Percentiles rank a stretch among this genome's conserved stretches.
Conservation (phyloP, 441 rosid genomes). For the Mallotus japonicus region DNA sequence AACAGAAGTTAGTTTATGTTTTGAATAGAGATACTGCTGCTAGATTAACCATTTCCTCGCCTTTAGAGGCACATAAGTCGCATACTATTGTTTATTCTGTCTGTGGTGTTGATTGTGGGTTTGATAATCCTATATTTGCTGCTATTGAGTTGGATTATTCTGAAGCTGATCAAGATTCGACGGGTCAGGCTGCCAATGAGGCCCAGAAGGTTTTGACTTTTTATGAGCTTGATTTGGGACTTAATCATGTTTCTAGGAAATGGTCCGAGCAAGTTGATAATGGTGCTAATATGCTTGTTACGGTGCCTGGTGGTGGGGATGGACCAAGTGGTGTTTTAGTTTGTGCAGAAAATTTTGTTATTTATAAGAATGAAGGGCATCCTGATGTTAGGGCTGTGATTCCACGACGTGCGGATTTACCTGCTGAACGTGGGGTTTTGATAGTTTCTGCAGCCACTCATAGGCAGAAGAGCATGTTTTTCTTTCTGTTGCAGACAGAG, state of each 20-base stretch:
- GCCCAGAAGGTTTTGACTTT: slow-evolving; percentile 95
- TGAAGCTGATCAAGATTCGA: slow-evolving; percentile 89
- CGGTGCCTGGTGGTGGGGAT: slow-evolving; percentile 95
- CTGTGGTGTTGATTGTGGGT: slow-evolving; percentile 94
- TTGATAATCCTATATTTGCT: slow-evolving; percentile 90
- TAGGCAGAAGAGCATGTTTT: slow-evolving; percentile 84
- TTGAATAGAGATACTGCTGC: slow-evolving; percentile 92
- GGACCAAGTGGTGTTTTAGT: slow-evolving; percentile 97
- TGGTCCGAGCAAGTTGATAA: slow-evolving; percentile 95
- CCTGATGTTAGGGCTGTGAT: slow-evolving; percentile 88
- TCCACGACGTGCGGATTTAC: slow-evolving; percentile 89
- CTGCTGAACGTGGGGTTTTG: slow-evolving; percentile 86
- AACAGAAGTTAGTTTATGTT: slow-evolving; percentile 92
- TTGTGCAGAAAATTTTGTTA: slow-evolving; percentile 95
- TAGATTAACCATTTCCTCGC: slow-evolving; percentile 89
- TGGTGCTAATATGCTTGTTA: slow-evolving; percentile 90
- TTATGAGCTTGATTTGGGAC: slow-evolving; percentile 93
- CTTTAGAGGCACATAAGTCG: slow-evolving; percentile 95
- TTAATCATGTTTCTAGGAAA: slow-evolving; percentile 92
- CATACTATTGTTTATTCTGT: slow-evolving; percentile 78
- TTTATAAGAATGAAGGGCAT: slow-evolving; percentile 89
- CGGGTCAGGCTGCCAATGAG: slow-evolving; percentile 80
- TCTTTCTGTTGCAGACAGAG: slow-evolving; percentile 93
- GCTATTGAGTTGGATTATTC: slow-evolving; percentile 94
- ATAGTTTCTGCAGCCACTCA: slow-evolving; percentile 87